These are phyloP conservation scores for Tetrahymena borealis DNA, from an alignment of 73 alveolate species.

Conservation along the genomic window DNA sequence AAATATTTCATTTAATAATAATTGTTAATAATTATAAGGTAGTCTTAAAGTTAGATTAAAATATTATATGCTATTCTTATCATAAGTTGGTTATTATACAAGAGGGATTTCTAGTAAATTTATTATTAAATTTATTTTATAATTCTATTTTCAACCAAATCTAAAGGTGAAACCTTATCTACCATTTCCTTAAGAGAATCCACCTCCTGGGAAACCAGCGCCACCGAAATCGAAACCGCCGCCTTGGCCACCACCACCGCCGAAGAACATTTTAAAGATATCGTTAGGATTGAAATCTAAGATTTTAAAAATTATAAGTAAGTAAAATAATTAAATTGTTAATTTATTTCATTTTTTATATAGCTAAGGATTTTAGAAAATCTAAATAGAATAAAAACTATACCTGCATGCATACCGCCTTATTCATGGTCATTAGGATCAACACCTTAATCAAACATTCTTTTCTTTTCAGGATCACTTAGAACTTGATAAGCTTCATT, in stretches of 20 bases:
- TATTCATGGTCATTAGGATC: conserved; percentile 86
- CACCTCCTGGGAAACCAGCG: conserved; percentile 23
- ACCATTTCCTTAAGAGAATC: neutral
- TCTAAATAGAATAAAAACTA: conserved; percentile 11
- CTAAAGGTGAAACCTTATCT: neutral
- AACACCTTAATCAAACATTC: conserved; percentile 84
- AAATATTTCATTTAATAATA: no score
- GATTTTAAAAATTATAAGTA: neutral
- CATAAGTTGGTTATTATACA: no score
- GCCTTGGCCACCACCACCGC: conserved; percentile 92
- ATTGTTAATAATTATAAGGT: no score
- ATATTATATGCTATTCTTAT: no score
- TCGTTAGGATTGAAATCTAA: conserved; percentile 74
- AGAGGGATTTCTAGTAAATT: neutral
- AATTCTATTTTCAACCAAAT: neutral
- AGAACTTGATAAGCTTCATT: conserved; percentile 96
- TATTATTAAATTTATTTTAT: neutral
- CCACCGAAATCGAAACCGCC: neutral
- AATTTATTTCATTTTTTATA: no score
- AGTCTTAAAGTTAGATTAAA: no score
- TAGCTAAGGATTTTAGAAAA: neutral
- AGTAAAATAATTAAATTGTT: no score
- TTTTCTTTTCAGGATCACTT: conserved; percentile 83
- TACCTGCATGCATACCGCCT: conserved; percentile 59
- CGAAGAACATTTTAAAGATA: conserved; percentile 91